phyloP scores from a whole-genome alignment of 2,329 filamentous ascomycete species.

The Balansia obtecta region DNA sequence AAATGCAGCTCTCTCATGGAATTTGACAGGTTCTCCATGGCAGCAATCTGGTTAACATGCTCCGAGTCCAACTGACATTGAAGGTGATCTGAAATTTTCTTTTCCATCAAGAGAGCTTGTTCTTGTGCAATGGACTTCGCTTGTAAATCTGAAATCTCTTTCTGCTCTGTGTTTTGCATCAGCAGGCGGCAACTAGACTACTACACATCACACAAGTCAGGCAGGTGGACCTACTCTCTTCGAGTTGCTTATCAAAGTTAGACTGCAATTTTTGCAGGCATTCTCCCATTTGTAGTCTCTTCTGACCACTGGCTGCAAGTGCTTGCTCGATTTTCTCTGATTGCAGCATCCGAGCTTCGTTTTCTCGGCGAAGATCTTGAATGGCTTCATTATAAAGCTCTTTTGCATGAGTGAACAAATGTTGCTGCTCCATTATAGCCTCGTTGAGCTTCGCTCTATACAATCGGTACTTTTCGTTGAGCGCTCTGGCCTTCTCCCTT shows the following conservation, averaged over 20 bases:
- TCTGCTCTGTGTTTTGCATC: slow-evolving; percentile 11
- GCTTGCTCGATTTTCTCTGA: slow-evolving; percentile 15
- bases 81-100: not conserved
- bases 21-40: not conserved
- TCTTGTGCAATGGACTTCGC: slow-evolving; percentile 12
- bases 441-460: slow-evolving; percentile 30
- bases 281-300: slow-evolving; percentile 19
- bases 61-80: not conserved
- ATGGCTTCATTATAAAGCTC: slow-evolving; percentile 21
- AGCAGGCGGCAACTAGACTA: not conserved
- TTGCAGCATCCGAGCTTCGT: slow-evolving; percentile 12
- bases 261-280: slow-evolving; percentile 17
- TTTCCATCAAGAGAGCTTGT: slow-evolving; percentile 4
- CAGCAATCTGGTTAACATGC: not conserved
- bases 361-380: slow-evolving; percentile 21
- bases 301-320: slow-evolving; percentile 16
- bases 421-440: slow-evolving; percentile 33
- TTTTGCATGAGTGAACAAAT: slow-evolving; percentile 24
- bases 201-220: not conserved
- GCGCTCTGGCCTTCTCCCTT: slow-evolving; percentile 8
- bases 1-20: not conserved
- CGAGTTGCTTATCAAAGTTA: slow-evolving; percentile 11
- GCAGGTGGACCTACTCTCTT: slow-evolving; percentile 12
- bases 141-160: slow-evolving; percentile 13
- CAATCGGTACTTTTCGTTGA: slow-evolving; percentile 22